Evolutionary conservation across 73 alveolate genomes (phyloP).

Genomic region (Breviolum minutum): DNA sequence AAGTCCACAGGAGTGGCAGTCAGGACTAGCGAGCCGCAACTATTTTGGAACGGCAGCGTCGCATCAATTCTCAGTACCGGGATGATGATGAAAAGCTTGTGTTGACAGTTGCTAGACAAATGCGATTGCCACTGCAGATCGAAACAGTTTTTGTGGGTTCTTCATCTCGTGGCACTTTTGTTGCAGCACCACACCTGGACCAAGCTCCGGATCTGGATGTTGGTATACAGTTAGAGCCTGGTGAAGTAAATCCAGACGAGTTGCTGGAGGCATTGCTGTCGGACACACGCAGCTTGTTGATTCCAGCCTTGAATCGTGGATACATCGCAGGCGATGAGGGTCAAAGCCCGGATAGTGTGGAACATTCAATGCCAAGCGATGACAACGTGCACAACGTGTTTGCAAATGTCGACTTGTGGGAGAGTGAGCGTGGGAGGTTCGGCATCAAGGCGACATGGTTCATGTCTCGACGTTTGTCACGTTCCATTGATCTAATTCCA

Average conservation of each 20-base stretch:
- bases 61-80: too few species aligned
- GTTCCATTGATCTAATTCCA: conserved; percentile 21
- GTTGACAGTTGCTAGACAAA: too few species aligned
- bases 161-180: not conserved
- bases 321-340: not conserved
- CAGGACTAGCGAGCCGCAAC: too few species aligned
- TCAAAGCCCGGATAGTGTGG: not conserved
- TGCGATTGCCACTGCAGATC: conserved; percentile 9
- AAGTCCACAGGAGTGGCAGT: too few species aligned
- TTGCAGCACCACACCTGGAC: not conserved
- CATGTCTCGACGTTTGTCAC: not conserved
- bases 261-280: not conserved
- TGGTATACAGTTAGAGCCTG: conserved; percentile 12
- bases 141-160: conserved; percentile 14
- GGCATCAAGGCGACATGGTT: not conserved
- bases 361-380: not conserved
- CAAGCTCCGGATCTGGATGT: conserved; percentile 11
- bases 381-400: not conserved
- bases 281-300: not conserved
- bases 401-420: not conserved
- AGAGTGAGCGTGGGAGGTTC: not conserved
- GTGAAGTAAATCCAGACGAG: not conserved
- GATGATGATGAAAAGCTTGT: too few species aligned
- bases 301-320: not conserved
- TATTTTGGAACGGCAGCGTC: too few species aligned